A percentile compares a stretch with the other conserved stretches of the same genome.
phyloP scores from a whole-genome alignment of 345 rosid genomes.

The Punica granatum region DNA sequence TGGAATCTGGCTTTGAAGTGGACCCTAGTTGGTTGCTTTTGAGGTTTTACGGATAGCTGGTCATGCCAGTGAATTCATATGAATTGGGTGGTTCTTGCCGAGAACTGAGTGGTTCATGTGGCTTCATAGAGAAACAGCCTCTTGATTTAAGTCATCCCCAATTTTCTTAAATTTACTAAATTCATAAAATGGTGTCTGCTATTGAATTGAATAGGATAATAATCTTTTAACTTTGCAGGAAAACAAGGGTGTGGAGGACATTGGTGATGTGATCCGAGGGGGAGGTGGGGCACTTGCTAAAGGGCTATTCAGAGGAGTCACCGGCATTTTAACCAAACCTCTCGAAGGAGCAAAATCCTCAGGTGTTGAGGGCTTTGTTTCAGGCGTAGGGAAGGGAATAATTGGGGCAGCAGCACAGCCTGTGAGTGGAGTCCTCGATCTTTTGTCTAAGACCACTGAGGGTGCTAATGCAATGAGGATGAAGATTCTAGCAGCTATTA shows the following conservation, averaged over 20 bases:
- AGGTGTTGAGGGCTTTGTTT: conserved; percentile 96
- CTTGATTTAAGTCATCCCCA: too few species aligned
- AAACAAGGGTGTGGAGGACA: conserved; percentile 91
- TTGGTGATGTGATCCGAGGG: conserved; percentile 90
- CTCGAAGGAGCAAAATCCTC: conserved; percentile 95
- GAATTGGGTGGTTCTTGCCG: too few species aligned
- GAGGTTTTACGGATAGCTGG: background rate
- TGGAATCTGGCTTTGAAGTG: background rate
- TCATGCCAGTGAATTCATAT: too few species aligned
- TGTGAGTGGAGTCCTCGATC: conserved; percentile 96
- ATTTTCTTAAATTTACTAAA: too few species aligned
- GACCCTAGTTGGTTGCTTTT: background rate
- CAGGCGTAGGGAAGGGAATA: conserved; percentile 96
- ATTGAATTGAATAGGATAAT: too few species aligned
- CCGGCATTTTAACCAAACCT: conserved; percentile 96
- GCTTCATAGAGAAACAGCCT: too few species aligned
- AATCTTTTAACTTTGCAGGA: conserved; percentile 40
- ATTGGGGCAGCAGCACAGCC: conserved; percentile 99
- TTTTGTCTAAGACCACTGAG: conserved; percentile 96
- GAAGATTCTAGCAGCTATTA: conserved; percentile 92
- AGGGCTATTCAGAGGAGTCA: conserved; percentile 94
- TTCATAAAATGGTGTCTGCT: too few species aligned
- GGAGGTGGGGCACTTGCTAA: conserved; percentile 99
- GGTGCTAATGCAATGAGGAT: conserved; percentile 99
- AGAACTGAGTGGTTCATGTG: too few species aligned